Evolutionary conservation across 176 grass and related monocot genomes (phyloP).

Genomic region (Rhynchospora pubera): DNA sequence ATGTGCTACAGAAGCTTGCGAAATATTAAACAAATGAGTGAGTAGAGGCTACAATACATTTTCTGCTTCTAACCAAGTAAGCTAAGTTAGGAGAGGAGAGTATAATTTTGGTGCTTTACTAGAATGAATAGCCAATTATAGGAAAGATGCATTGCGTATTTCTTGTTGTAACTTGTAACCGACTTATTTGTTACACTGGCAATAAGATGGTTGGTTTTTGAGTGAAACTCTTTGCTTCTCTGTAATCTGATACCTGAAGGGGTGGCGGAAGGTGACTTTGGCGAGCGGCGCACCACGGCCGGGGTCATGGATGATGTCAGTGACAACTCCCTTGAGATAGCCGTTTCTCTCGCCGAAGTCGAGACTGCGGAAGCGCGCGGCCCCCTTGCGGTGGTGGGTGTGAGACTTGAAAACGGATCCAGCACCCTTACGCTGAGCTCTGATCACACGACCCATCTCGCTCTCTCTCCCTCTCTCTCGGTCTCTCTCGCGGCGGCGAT

Average conservation of each 20-base stretch:
- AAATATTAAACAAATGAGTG: slow-evolving; percentile 39
- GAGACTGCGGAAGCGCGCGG: slow-evolving; percentile 73
- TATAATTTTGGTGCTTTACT: not conserved
- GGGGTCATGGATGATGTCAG: slow-evolving; percentile 85
- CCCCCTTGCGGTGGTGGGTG: slow-evolving; percentile 98
- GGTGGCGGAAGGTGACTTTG: slow-evolving; percentile 84
- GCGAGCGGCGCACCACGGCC: slow-evolving; percentile 84
- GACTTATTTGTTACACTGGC: not conserved
- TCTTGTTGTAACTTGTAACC: not conserved
- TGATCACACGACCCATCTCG: slow-evolving; percentile 87
- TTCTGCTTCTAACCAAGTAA: not conserved
- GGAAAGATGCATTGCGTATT: not conserved
- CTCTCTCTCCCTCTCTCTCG: not conserved
- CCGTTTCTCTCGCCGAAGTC: slow-evolving; percentile 97
- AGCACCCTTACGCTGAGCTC: slow-evolving; percentile 89
- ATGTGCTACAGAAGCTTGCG: slow-evolving; percentile 63
- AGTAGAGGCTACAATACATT: not conserved
- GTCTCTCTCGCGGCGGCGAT: slow-evolving; percentile 21
- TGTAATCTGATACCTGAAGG: slow-evolving; percentile 40
- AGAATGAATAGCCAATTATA: not conserved
- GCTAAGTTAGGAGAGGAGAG: not conserved
- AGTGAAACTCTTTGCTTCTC: not conserved
- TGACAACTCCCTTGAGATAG: slow-evolving; percentile 82
- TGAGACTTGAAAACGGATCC: slow-evolving; percentile 88
- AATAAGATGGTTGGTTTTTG: not conserved